Conservation (phyloP, 768 basidiomycete species). For the Agaricus subrufescens region DNA sequence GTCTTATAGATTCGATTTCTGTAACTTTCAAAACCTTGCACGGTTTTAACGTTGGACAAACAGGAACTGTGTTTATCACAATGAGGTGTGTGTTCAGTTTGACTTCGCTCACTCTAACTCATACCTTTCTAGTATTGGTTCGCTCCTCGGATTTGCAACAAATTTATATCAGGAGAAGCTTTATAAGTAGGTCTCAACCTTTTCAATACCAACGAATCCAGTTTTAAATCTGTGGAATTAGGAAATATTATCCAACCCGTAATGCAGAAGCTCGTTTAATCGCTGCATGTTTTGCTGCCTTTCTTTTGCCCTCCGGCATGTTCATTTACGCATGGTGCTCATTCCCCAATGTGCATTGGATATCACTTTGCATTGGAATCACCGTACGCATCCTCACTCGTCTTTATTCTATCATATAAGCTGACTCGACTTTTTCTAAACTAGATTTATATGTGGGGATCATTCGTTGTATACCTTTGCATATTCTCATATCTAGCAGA, state of each 20-base stretch:
- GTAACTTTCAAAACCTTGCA: constrained; percentile 51
- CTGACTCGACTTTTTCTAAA: background rate
- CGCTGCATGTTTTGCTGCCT: constrained; percentile 46
- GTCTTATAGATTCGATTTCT: constrained; percentile 49
- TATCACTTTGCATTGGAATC: constrained; percentile 52
- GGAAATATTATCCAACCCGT: constrained; percentile 26
- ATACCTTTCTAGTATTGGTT: constrained; percentile 41
- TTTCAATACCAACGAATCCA: background rate
- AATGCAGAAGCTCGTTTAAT: constrained; percentile 61
- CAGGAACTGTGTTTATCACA: constrained; percentile 55
- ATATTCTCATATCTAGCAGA: constrained; percentile 63
- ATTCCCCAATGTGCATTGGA: constrained; percentile 53
- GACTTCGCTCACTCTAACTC: background rate
- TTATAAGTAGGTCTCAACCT: constrained; percentile 36
- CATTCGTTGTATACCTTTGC: constrained; percentile 50
- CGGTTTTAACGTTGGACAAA: constrained; percentile 51
- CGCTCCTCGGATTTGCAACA: constrained; percentile 39
- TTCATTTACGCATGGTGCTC: constrained; percentile 74
- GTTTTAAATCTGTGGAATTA: constrained; percentile 10
- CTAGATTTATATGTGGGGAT: constrained; percentile 45
- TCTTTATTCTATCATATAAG: background rate
- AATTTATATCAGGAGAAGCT: constrained; percentile 45
- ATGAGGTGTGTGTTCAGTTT: constrained; percentile 41
- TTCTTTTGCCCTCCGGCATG: constrained; percentile 54
- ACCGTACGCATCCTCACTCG: constrained; percentile 19